Evolutionary conservation across 1,139 yeast genomes (phyloP).

Genomic region (Debaryomycetaceae sp.): DNA sequence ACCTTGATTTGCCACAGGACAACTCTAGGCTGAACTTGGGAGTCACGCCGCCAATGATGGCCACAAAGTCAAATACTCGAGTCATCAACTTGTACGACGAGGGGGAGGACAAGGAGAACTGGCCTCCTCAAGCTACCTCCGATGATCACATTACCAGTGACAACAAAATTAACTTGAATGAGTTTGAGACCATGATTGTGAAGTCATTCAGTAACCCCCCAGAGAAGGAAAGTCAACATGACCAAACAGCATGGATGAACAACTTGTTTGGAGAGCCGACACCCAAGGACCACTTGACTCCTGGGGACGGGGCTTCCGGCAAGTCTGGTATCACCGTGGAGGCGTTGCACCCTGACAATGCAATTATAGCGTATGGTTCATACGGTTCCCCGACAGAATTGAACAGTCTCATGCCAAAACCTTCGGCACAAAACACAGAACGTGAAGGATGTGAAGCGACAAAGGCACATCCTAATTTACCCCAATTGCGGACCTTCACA

Average conservation of each 20-base stretch:
- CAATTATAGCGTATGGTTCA: background rate
- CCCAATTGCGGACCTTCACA: slow-evolving; percentile 27
- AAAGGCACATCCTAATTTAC: slow-evolving; percentile 19
- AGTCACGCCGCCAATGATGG: slow-evolving; percentile 46
- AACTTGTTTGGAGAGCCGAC: slow-evolving; percentile 41
- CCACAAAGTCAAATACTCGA: slow-evolving; percentile 44
- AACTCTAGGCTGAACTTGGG: slow-evolving; percentile 21
- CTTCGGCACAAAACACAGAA: slow-evolving; percentile 9
- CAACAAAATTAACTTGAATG: slow-evolving; percentile 14
- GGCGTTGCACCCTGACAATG: slow-evolving; percentile 20
- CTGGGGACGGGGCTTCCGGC: slow-evolving; percentile 35
- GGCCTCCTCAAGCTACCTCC: slow-evolving; percentile 26
- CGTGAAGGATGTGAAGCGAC: slow-evolving; percentile 13
- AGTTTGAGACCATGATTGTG: slow-evolving; percentile 37
- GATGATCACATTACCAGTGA: slow-evolving; percentile 9
- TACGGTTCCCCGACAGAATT: slow-evolving; percentile 2
- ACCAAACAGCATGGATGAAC: slow-evolving; percentile 32
- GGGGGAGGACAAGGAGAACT: slow-evolving; percentile 41
- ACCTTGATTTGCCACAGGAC: slow-evolving; percentile 45
- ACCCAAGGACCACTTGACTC: slow-evolving; percentile 42
- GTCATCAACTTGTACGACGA: slow-evolving; percentile 38
- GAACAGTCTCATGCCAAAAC: too few relatives aligned
- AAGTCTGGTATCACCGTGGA: slow-evolving; percentile 2
- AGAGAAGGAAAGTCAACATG: slow-evolving; percentile 21
- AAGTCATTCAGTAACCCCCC: slow-evolving; percentile 30